Conservation (phyloP, 257 asterid genomes). For the Solanum clarkiae region DNA sequence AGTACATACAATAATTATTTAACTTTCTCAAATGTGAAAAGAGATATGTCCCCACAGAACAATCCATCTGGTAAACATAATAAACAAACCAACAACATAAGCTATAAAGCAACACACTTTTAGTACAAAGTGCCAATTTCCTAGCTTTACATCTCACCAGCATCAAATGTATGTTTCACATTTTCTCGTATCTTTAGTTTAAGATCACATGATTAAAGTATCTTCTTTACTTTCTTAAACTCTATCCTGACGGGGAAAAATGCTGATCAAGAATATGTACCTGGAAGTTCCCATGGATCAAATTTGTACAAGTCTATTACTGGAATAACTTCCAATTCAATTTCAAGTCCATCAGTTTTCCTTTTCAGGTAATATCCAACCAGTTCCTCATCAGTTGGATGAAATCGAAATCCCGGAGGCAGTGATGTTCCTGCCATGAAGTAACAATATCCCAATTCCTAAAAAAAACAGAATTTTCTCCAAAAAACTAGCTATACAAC, state of each 20-base stretch:
- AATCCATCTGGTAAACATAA: neutral
- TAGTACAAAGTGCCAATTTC: neutral
- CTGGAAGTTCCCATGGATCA: constrained; percentile 50
- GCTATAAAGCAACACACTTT: constrained; percentile 1
- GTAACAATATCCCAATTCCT: neutral
- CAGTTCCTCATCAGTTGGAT: constrained; percentile 39
- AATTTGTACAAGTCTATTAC: constrained; percentile 33
- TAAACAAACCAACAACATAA: constrained; percentile 1
- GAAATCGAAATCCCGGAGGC: constrained; percentile 16
- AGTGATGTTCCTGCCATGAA: constrained; percentile 35
- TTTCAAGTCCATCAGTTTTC: constrained; percentile 37
- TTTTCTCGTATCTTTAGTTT: neutral
- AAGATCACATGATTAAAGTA: no score
- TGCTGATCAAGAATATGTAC: constrained; percentile 5
- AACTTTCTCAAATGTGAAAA: neutral
- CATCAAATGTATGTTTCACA: neutral
- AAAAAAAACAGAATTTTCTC: neutral
- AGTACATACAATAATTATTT: neutral
- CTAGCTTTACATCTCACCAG: neutral
- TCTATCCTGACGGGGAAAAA: neutral
- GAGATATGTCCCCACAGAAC: constrained; percentile 12
- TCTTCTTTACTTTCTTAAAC: neutral
- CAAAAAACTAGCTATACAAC: neutral
- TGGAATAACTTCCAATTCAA: constrained; percentile 42
- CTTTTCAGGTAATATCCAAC: constrained; percentile 38